These are phyloP conservation scores for Gnomoniopsis smithogilvyi DNA, from an alignment of 2,329 filamentous ascomycete species.

Conservation along the genomic window DNA sequence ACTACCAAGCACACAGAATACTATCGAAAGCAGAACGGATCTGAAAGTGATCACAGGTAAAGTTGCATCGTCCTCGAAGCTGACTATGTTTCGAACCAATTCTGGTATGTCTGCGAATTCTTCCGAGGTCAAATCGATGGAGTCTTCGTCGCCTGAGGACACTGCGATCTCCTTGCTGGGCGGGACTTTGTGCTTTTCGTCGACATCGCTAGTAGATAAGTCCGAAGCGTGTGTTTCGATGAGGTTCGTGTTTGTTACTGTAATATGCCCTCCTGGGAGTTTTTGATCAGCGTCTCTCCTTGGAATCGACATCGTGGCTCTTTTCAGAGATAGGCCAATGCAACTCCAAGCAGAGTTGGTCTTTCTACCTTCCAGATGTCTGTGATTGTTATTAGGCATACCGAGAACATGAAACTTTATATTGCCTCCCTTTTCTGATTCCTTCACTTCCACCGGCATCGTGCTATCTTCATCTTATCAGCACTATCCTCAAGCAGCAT, in stretches of 20 bases:
- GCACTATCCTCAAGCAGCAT: neutral
- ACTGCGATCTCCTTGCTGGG: neutral
- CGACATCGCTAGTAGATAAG: neutral
- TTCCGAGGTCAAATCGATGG: constrained; percentile 4
- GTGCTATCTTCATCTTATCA: neutral
- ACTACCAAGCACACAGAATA: constrained; percentile 20
- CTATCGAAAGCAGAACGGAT: constrained; percentile 16
- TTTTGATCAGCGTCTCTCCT: neutral
- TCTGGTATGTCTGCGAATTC: constrained; percentile 17
- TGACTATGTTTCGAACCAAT: constrained; percentile 21
- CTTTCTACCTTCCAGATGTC: neutral
- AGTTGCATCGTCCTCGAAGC: constrained; percentile 20
- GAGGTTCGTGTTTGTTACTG: neutral
- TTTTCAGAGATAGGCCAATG: neutral
- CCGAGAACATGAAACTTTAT: neutral
- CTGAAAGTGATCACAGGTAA: constrained; percentile 20
- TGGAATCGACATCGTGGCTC: neutral
- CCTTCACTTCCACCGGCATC: neutral
- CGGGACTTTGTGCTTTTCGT: neutral
- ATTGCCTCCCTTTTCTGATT: neutral
- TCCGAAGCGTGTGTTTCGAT: neutral
- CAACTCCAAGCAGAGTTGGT: neutral
- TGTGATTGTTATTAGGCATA: neutral
- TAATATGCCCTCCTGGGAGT: neutral
- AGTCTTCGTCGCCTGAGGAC: constrained; percentile 1